Percentiles rank a stretch among this genome's conserved stretches.
These are phyloP conservation scores for Melampsora occidentalis DNA, from an alignment of 1,284 basidiomycete genomes.

Conservation along the genomic window DNA sequence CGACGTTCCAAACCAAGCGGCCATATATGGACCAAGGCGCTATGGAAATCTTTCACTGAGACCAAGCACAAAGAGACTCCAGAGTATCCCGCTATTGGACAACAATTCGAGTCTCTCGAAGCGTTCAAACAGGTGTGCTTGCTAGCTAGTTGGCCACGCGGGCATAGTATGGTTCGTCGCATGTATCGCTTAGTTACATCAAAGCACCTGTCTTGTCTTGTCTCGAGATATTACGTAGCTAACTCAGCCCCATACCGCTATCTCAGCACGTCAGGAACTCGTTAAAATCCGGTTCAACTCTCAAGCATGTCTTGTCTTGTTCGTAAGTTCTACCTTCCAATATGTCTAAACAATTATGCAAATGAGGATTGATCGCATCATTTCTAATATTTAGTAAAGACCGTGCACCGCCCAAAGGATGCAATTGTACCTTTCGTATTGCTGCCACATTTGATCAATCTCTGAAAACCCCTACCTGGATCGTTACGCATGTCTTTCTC, in stretches of 20 bases:
- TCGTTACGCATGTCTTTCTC: background rate
- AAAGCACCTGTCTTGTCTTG: background rate
- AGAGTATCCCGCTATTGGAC: slow-evolving; percentile 11
- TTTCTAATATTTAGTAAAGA: slow-evolving; percentile 12
- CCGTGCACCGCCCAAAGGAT: slow-evolving; percentile 30
- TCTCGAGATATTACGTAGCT: background rate
- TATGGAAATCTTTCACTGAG: background rate
- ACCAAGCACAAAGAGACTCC: background rate
- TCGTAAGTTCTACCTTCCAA: slow-evolving; percentile 8
- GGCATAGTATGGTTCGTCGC: slow-evolving; percentile 28
- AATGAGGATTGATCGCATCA: background rate
- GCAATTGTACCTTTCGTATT: slow-evolving; percentile 29
- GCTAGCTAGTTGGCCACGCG: slow-evolving; percentile 35
- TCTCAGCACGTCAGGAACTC: slow-evolving; percentile 26
- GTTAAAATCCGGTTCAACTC: background rate
- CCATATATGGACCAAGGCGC: background rate
- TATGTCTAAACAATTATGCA: background rate
- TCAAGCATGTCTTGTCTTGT: slow-evolving; percentile 25
- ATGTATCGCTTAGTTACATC: background rate
- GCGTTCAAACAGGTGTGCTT: slow-evolving; percentile 26
- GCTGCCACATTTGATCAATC: background rate
- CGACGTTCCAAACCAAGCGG: background rate
- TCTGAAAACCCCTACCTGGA: background rate
- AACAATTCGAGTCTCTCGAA: slow-evolving; percentile 16
- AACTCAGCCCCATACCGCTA: background rate